phyloP scores from a whole-genome alignment of 441 rosid genomes.

The Raphanus hybrid region DNA sequence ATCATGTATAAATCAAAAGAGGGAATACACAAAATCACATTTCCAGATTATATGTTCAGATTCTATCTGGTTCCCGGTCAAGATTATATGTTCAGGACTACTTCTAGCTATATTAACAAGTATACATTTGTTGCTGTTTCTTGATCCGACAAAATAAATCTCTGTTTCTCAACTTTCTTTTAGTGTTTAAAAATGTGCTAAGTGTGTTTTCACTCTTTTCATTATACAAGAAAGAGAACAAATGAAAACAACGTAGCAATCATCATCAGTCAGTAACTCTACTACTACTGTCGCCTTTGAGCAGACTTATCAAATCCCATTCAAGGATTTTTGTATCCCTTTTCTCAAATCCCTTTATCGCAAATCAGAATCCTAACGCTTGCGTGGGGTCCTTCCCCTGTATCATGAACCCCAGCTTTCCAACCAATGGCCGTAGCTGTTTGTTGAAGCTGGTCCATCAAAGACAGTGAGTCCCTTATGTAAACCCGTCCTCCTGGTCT shows the following conservation, averaged over 20 bases:
- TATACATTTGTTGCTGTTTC: not conserved
- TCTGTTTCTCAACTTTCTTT: not conserved
- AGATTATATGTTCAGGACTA: not conserved
- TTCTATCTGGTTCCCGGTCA: too few relatives aligned
- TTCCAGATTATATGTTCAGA: too few relatives aligned
- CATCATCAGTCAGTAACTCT: constrained; percentile 8
- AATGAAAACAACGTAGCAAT: constrained; percentile 25
- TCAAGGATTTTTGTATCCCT: not conserved
- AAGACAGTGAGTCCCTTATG: constrained; percentile 53
- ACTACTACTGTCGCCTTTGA: constrained; percentile 24
- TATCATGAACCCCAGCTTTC: constrained; percentile 46
- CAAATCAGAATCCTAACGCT: constrained; percentile 60
- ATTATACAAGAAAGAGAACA: constrained; percentile 28
- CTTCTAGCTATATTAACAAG: not conserved
- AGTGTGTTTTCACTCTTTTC: constrained; percentile 10
- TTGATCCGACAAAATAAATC: not conserved
- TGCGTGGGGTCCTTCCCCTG: constrained; percentile 62
- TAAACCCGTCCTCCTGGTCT: constrained; percentile 61
- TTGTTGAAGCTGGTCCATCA: constrained; percentile 55
- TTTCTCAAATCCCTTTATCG: constrained; percentile 49
- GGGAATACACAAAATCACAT: too few relatives aligned
- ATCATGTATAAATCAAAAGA: too few relatives aligned
- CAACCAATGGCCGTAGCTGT: constrained; percentile 54
- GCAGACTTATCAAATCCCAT: constrained; percentile 31
- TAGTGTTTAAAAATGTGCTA: constrained; percentile 2